Conservation (phyloP, 139 green algal genomes). For the Volvox africanus region DNA sequence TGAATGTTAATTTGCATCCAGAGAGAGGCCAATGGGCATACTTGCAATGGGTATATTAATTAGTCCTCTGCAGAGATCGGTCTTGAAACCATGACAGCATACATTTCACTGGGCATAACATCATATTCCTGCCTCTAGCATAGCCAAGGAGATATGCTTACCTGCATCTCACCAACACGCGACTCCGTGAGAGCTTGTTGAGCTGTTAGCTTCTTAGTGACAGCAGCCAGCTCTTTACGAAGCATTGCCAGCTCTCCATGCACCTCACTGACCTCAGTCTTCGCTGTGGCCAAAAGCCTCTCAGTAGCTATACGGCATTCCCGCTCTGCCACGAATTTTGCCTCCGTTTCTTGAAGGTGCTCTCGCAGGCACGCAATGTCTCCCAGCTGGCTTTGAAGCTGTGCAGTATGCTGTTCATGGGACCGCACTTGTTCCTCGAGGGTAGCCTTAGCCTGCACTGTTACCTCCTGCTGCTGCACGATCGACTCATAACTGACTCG, state of each 20-base stretch:
- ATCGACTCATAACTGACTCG: not conserved
- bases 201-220: slow-evolving; percentile 19
- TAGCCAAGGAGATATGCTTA: not conserved
- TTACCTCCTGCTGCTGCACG: not conserved
- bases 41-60: too few species aligned
- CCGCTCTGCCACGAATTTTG: not conserved
- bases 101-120: too few species aligned
- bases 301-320: not conserved
- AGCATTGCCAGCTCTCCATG: slow-evolving; percentile 27
- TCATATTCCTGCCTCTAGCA: too few species aligned
- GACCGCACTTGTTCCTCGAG: slow-evolving; percentile 20
- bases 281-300: not conserved
- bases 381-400: not conserved
- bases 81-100: too few species aligned
- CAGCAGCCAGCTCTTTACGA: not conserved
- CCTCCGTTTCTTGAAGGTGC: not conserved
- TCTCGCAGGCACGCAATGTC: not conserved
- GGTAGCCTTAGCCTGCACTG: not conserved
- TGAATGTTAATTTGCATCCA: too few species aligned
- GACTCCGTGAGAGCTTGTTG: slow-evolving; percentile 1
- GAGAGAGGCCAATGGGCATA: too few species aligned
- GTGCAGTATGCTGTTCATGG: not conserved
- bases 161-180: slow-evolving; percentile 30
- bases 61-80: too few species aligned
- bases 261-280: slow-evolving; percentile 13